Evolutionary conservation across 441 rosid species (phyloP), one percentile per base, ranked within the genome.

Genomic region (Breynia disticha): DNA sequence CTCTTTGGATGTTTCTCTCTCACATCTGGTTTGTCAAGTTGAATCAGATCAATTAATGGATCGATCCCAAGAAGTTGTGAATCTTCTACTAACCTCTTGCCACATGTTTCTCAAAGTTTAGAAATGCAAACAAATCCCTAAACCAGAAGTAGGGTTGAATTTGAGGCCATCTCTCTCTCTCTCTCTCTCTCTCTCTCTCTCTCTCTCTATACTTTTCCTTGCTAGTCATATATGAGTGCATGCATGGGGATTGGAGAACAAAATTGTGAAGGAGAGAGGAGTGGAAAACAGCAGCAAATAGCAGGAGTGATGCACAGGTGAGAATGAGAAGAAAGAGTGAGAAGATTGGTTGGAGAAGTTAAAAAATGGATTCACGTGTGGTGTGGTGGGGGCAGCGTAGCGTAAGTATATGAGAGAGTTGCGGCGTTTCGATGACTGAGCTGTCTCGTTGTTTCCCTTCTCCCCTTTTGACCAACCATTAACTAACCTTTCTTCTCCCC

Each of bases 381-480:
- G 75, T 54, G n/a, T n/a, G n/a, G 41, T 37, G 41, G 6, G 41
- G 41, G 41, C n/a, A n/a, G n/a, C n/a, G n/a, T 55, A 46, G 71
- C 79, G 83, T 78, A 71, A 72, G 57, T 72, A 16, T 52, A 41
- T 11, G 60, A 9, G 21, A 35, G 55, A 35, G 43, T 66, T 76
- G 77, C 78, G 81, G 74, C 81, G 83, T 77, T 72, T 74, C 64
- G 79, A 48, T 58, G 76, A 56, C 10, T 2, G 76, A 63, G 69
- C 79, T 75, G 80, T 56, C 59, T 50, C 45, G 13, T 39, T 46
- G 37, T 9, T 3, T 24, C 9, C 7, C 18, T 16, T 11, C 10
- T 28, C 8, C 44, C n/a, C 24, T 48, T 37, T 38, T 41, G 3
- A 18, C 10, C 62, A 18, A 18, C 46, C 45, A 55, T 50, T 18